A percentile compares a stretch with the other conserved stretches of the same genome.
phyloP scores from a whole-genome alignment of 352 stramenopile species.

The Peronospora belbahrii region DNA sequence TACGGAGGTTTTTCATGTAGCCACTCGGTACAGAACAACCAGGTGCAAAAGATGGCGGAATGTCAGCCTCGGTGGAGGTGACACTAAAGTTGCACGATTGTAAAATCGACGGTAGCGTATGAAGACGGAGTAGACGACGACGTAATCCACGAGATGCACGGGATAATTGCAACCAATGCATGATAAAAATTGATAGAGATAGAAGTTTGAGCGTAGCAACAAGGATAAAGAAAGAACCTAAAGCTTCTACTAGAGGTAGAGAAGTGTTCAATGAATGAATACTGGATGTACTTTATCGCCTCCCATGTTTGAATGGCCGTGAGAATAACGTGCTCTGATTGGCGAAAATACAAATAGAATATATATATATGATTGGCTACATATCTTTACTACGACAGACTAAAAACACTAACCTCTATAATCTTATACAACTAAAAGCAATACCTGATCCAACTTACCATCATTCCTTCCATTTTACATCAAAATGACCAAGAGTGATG shows the following conservation, averaged over 20 bases:
- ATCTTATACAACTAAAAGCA: too few species aligned
- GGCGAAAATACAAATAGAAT: too few species aligned
- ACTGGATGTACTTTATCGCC: slow-evolving; percentile 2
- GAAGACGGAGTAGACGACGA: slow-evolving; percentile 16
- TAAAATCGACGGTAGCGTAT: slow-evolving; percentile 17
- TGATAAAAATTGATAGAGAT: too few species aligned
- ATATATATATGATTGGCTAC: not conserved
- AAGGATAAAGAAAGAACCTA: too few species aligned
- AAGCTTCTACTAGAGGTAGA: too few species aligned
- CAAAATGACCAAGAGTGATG: slow-evolving; percentile 7
- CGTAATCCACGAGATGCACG: slow-evolving; percentile 27
- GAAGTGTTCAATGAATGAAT: slow-evolving; percentile 12
- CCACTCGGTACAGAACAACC: slow-evolving; percentile 42
- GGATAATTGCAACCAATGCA: slow-evolving; percentile 57
- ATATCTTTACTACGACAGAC: too few species aligned
- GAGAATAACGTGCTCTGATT: not conserved
- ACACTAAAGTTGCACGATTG: slow-evolving; percentile 27
- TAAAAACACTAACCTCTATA: too few species aligned
- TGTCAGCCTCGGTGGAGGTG: slow-evolving; percentile 10
- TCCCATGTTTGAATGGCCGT: slow-evolving; percentile 25
- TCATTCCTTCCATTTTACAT: not conserved
- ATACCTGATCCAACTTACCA: too few species aligned
- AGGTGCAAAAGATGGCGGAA: slow-evolving; percentile 41
- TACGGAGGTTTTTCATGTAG: slow-evolving; percentile 85
- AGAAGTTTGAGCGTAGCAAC: too few species aligned